These are phyloP conservation scores for Pezizomycotina sp. DNA, from an alignment of 2,329 filamentous ascomycete genomes.

Conservation along the genomic window DNA sequence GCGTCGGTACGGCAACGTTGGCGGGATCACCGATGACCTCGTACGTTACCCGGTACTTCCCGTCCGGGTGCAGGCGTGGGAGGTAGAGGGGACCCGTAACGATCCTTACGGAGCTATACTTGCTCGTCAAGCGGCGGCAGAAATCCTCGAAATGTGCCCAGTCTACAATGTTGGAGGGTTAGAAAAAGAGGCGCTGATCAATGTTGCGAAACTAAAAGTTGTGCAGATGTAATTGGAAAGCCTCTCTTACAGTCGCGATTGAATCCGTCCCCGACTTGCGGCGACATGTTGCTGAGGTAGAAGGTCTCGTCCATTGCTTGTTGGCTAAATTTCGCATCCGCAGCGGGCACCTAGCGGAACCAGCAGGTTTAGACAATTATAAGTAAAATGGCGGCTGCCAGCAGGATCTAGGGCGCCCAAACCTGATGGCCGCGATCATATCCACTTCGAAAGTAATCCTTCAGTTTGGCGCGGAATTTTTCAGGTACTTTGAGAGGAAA, in stretches of 20 bases:
- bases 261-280: constrained; percentile 94
- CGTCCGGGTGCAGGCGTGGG: constrained; percentile 69
- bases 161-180: constrained; percentile 31
- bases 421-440: constrained; percentile 86
- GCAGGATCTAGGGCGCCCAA: not conserved
- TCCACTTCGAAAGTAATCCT: constrained; percentile 87
- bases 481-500: constrained; percentile 45
- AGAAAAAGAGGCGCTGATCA: not conserved
- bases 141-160: constrained; percentile 99
- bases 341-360: constrained; percentile 53
- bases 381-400: not conserved
- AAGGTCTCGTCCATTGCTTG: constrained; percentile 91
- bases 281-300: constrained; percentile 88
- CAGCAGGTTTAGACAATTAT: not conserved
- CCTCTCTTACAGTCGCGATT: constrained; percentile 63
- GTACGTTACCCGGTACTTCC: constrained; percentile 90
- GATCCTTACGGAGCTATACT: constrained; percentile 74
- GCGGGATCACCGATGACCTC: constrained; percentile 90
- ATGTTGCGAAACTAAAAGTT: not conserved
- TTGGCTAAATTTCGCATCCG: constrained; percentile 92
- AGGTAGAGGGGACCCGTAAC: constrained; percentile 91
- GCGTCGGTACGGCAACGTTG: constrained; percentile 87
- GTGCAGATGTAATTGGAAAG: not conserved
- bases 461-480: constrained; percentile 74
- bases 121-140: constrained; percentile 62